A percentile compares a stretch with the other conserved stretches of the same genome.
These are phyloP conservation scores for Colletotrichum musicola DNA, from an alignment of 2,329 filamentous ascomycete genomes.

Conservation along the genomic window DNA sequence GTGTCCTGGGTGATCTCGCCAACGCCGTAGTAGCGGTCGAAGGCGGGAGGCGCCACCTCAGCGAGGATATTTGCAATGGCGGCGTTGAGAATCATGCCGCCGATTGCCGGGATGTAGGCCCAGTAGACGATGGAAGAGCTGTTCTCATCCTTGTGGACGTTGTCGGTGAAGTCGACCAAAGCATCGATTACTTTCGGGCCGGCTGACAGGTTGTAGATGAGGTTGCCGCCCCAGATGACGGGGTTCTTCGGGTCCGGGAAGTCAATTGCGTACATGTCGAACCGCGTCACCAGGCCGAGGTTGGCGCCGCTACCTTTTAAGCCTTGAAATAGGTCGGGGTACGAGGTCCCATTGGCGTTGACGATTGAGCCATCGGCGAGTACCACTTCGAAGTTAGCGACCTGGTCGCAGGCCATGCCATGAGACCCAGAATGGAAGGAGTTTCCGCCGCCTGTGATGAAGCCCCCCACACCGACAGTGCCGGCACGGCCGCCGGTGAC, in stretches of 20 bases:
- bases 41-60: slow-evolving; percentile 45
- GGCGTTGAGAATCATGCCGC: slow-evolving; percentile 48
- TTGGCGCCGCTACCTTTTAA: slow-evolving; percentile 63
- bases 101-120: slow-evolving; percentile 48
- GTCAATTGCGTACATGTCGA: slow-evolving; percentile 49
- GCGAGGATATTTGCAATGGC: slow-evolving; percentile 49
- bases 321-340: slow-evolving; percentile 60
- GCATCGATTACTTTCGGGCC: slow-evolving; percentile 45
- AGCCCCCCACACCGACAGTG: slow-evolving; percentile 52
- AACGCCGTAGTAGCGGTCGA: slow-evolving; percentile 46
- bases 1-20: slow-evolving; percentile 43
- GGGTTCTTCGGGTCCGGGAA: slow-evolving; percentile 44
- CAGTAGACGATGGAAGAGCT: slow-evolving; percentile 50
- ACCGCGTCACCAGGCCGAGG: slow-evolving; percentile 54
- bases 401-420: slow-evolving; percentile 61
- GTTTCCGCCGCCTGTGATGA: slow-evolving; percentile 52
- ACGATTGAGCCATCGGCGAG: slow-evolving; percentile 57
- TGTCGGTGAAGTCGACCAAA: slow-evolving; percentile 49
- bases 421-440: slow-evolving; percentile 52
- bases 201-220: slow-evolving; percentile 43
- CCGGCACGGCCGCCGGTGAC: slow-evolving; percentile 52
- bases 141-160: slow-evolving; percentile 48
- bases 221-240: slow-evolving; percentile 49
- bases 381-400: slow-evolving; percentile 61
- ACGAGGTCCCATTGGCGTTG: slow-evolving; percentile 53